These are phyloP conservation scores for Ensete glaucum DNA, from an alignment of 176 grass and related monocot genomes.

Conservation along the genomic window DNA sequence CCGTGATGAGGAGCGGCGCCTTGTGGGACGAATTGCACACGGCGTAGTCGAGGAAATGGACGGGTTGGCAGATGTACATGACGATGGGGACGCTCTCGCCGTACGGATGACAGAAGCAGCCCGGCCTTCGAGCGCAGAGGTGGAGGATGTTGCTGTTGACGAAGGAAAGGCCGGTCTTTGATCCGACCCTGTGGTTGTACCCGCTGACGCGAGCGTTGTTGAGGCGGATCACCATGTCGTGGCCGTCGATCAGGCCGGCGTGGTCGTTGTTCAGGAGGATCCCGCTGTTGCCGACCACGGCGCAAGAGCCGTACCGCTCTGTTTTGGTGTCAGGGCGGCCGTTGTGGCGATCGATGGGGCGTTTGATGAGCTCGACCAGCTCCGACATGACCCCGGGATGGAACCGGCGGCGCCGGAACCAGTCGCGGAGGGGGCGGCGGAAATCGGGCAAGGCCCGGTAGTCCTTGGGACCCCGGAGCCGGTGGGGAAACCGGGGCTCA, in stretches of 20 bases:
- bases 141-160: conserved; percentile 59
- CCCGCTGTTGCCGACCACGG: conserved; percentile 57
- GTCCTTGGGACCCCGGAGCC: conserved; percentile 15
- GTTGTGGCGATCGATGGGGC: conserved; percentile 47
- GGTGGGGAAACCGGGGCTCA: neutral
- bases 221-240: conserved; percentile 67
- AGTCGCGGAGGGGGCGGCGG: conserved; percentile 24
- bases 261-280: conserved; percentile 31
- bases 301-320: conserved; percentile 24
- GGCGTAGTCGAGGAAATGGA: conserved; percentile 54
- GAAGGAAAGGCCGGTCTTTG: conserved; percentile 46
- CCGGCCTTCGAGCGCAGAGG: conserved; percentile 29
- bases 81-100: conserved; percentile 38
- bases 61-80: conserved; percentile 65
- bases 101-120: conserved; percentile 54
- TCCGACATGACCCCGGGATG: conserved; percentile 50
- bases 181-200: conserved; percentile 39
- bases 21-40: conserved; percentile 43
- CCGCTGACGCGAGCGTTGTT: conserved; percentile 57
- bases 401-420: conserved; percentile 40
- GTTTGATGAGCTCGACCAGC: conserved; percentile 59
- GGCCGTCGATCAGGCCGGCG: conserved; percentile 42
- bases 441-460: conserved; percentile 11
- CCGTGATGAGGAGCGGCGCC: conserved; percentile 47
- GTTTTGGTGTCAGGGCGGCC: neutral